These are phyloP conservation scores for Zygosaccharomyces siamensis DNA, from an alignment of 805 yeast species.

Conservation along the genomic window DNA sequence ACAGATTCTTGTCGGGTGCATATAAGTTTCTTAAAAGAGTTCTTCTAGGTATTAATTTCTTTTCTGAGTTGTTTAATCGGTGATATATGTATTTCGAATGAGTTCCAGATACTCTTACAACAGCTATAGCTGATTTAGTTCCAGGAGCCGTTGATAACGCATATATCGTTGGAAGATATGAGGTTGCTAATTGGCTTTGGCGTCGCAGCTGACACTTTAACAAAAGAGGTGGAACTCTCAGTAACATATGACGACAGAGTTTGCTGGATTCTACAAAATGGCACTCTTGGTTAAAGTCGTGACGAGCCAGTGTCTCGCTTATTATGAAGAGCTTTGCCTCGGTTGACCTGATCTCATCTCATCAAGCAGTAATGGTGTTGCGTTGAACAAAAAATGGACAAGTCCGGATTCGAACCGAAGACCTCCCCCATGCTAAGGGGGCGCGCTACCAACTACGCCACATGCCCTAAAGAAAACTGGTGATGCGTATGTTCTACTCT, in stretches of 20 bases:
- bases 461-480: conserved; percentile 44
- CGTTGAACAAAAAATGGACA: conserved; percentile 46
- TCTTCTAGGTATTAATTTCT: conserved; percentile 44
- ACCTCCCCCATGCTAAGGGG: conserved; percentile 72
- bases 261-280: too few relatives aligned
- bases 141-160: conserved; percentile 85
- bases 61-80: conserved; percentile 40
- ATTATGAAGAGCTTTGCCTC: too few relatives aligned
- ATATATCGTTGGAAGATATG: conserved; percentile 61
- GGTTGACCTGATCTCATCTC: background rate
- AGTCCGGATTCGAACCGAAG: conserved; percentile 75
- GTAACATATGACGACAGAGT: background rate
- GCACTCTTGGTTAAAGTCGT: too few relatives aligned
- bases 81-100: conserved; percentile 44
- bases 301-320: too few relatives aligned
- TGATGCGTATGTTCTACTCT: background rate
- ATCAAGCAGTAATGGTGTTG: background rate
- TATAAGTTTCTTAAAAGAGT: conserved; percentile 59
- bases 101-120: conserved; percentile 77
- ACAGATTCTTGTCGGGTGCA: conserved; percentile 38
- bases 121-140: conserved; percentile 74
- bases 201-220: background rate
- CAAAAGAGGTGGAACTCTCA: background rate
- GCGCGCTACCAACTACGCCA: conserved; percentile 79
- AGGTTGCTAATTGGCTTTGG: conserved; percentile 1